Conservation (phyloP, 257 asterid species). For the Plantago major region DNA sequence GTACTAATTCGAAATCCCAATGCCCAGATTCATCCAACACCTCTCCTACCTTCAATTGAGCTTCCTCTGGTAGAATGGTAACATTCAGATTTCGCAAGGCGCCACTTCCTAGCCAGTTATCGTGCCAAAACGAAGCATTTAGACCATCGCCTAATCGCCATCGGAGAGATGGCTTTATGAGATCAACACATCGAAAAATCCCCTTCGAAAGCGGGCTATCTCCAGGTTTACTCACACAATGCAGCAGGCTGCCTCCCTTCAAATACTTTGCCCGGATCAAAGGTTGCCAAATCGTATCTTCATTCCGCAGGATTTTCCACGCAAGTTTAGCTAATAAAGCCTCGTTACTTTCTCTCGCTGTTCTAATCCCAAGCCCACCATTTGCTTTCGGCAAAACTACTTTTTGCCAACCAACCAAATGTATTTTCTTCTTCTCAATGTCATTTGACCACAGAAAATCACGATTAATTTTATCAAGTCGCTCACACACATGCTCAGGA, state of each 20-base stretch:
- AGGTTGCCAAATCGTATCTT: neutral
- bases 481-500: neutral
- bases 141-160: neutral
- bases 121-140: neutral
- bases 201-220: neutral
- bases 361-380: neutral
- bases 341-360: too few species aligned
- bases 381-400: neutral
- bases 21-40: too few species aligned
- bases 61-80: too few species aligned
- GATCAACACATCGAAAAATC: too few species aligned
- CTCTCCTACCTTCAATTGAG: too few species aligned
- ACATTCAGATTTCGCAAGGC: too few species aligned
- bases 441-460: neutral
- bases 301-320: too few species aligned
- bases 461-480: neutral
- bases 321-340: too few species aligned
- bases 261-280: too few species aligned
- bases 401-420: neutral
- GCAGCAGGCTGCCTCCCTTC: neutral
- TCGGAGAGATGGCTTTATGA: neutral
- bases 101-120: neutral
- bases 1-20: too few species aligned
- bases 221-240: neutral
- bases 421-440: too few species aligned